Evolutionary conservation across 2,329 filamentous ascomycete species (phyloP), one percentile per base, ranked within the genome.

Genomic region (Xylariales sp.): DNA sequence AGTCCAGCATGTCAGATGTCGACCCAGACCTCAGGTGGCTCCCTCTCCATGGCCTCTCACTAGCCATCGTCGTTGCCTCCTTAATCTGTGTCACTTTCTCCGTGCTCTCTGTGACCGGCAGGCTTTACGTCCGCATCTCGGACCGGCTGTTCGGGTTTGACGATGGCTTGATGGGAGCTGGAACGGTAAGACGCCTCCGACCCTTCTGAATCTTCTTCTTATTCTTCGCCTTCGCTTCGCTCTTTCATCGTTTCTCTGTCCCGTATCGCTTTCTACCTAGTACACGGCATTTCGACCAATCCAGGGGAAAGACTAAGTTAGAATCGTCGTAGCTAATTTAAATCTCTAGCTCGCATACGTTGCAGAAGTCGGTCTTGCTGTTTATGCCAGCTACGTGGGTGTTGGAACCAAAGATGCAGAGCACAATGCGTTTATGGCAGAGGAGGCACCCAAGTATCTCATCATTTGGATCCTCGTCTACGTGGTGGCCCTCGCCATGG

Each of bases 391-490:
- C 23, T 42, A 46, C 24, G 36, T 45, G 8, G 53, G 53, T 4
- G 28, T 56, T 3, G 53, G 53, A 4, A 47, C 42, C 4, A 37
- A 38, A 8, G 44, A 54, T 17, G 45, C 30, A 11, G 33, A 47
- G n/a, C 45, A 52, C 12, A 56, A 55, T 35, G 24, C 27, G 18
- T 49, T 40, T 41, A 41, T 54, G 41, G 40, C 31, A 16, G 33
- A 33, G 5, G 43, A 48, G 29, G 35, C 37, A 13, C 40, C 42
- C n/a, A 53, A 52, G 23, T 47, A 43, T 14, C 47, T 53, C 24
- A 47, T 49, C 21, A 42, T 55, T 23, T 55, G 52, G 50, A 54
- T 55, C 34, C 30, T 55, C n/a, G 38, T 49, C 13, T 56, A 56
- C 40, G 48, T 55, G 16, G 28, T 40, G 21, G 43, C 45, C 5